phyloP scores from a whole-genome alignment of 805 yeast genomes.

The Candida suzukii region DNA sequence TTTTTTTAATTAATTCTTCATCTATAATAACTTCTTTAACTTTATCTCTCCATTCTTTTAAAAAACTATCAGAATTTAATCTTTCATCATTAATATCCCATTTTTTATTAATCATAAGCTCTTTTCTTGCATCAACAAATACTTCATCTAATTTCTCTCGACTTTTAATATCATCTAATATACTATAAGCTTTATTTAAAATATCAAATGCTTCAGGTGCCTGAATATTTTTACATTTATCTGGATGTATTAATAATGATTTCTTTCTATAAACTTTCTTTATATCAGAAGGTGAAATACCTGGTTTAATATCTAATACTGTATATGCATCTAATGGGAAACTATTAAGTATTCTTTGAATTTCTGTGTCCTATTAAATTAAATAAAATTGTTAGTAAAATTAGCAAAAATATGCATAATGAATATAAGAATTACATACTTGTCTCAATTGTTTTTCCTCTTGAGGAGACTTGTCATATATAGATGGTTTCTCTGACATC shows the following conservation, averaged over 20 bases:
- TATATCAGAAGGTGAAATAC: conserved; percentile 31
- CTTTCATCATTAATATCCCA: conserved; percentile 32
- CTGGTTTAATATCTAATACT: conserved; percentile 40
- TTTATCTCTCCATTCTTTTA: conserved; percentile 33
- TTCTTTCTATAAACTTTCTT: conserved; percentile 46
- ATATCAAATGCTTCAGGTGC: conserved; percentile 61
- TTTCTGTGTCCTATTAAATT: conserved; percentile 44
- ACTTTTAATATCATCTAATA: conserved; percentile 28
- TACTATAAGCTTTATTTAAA: conserved; percentile 47
- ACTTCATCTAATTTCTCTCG: conserved; percentile 36
- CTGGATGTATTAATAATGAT: conserved; percentile 65
- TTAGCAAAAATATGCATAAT: too few relatives aligned
- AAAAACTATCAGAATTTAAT: conserved; percentile 26
- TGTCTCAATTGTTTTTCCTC: too few relatives aligned
- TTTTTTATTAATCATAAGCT: conserved; percentile 28
- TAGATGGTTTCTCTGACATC: too few relatives aligned
- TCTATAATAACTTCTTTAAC: conserved; percentile 38
- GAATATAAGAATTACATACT: too few relatives aligned
- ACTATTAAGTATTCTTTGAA: conserved; percentile 42
- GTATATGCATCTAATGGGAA: conserved; percentile 48
- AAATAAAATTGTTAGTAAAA: too few relatives aligned
- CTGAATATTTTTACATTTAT: conserved; percentile 44
- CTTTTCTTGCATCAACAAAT: conserved; percentile 35
- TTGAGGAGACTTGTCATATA: too few relatives aligned
- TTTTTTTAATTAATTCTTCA: conserved; percentile 35